These are phyloP conservation scores for Suillus plorans DNA, from an alignment of 768 basidiomycete species.

Conservation along the genomic window DNA sequence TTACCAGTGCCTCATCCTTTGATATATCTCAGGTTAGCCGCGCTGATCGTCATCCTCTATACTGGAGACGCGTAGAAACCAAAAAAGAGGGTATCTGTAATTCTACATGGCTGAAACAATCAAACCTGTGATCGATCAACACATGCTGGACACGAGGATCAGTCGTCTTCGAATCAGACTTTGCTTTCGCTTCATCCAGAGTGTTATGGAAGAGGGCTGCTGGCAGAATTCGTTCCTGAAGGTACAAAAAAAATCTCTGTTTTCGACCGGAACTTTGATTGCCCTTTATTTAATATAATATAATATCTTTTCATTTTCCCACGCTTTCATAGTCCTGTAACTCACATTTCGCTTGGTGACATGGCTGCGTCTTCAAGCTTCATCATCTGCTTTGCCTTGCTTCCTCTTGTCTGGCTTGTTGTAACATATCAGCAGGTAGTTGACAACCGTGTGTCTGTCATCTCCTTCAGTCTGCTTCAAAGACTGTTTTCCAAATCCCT, in stretches of 20 bases:
- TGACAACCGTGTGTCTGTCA: too few species aligned
- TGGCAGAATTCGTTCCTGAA: not conserved
- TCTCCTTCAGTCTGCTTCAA: too few species aligned
- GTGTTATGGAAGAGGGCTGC: not conserved
- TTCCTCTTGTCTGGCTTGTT: too few species aligned
- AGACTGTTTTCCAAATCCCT: slow-evolving; percentile 28
- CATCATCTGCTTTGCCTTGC: too few species aligned
- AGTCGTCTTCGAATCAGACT: not conserved
- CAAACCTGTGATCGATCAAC: not conserved
- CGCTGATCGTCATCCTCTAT: not conserved
- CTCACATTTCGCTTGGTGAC: too few species aligned
- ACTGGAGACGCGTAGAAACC: not conserved
- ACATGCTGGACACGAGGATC: not conserved
- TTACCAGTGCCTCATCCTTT: not conserved
- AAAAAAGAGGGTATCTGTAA: not conserved
- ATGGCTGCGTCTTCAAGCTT: too few species aligned
- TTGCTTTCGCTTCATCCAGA: not conserved
- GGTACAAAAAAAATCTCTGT: too few species aligned
- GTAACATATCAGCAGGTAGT: too few species aligned
- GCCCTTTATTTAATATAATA: too few species aligned
- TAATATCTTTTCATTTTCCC: too few species aligned
- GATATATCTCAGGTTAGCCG: not conserved
- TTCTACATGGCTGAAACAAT: not conserved
- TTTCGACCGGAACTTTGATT: too few species aligned
- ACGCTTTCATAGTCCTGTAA: too few species aligned